These are phyloP conservation scores for Myxozyma melibiosi DNA, from an alignment of 805 yeast genomes.

Conservation along the genomic window DNA sequence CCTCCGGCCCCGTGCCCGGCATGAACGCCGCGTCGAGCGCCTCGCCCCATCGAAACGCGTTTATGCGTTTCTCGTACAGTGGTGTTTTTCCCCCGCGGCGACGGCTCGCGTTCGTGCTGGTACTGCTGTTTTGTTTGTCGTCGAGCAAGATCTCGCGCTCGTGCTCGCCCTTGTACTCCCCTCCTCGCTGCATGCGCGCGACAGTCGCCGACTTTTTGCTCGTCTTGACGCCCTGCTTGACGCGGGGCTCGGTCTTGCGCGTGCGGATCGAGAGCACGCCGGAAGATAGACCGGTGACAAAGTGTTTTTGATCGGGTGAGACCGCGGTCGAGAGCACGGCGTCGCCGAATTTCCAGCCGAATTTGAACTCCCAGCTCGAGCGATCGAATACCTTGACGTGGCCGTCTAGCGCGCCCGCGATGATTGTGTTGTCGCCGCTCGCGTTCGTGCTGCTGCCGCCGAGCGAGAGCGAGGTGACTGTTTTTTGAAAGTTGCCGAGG, in stretches of 20 bases:
- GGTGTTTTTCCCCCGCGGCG: constrained; percentile 51
- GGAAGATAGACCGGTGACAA: constrained; percentile 88
- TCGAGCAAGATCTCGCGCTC: constrained; percentile 60
- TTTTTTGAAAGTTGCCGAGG: constrained; percentile 85
- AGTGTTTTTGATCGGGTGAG: constrained; percentile 75
- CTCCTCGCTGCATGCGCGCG: constrained; percentile 83
- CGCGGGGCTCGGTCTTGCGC: constrained; percentile 67
- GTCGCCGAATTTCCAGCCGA: constrained; percentile 97
- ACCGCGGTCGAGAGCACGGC: constrained; percentile 83
- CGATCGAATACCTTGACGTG: constrained; percentile 94
- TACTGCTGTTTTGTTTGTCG: constrained; percentile 50
- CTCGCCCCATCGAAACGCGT: constrained; percentile 88
- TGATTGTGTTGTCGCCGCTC: constrained; percentile 60
- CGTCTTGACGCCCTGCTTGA: constrained; percentile 51
- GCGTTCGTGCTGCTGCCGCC: constrained; percentile 24
- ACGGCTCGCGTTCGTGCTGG: constrained; percentile 39
- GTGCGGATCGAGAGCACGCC: constrained; percentile 90
- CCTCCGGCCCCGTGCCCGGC: constrained; percentile 76
- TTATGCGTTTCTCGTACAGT: constrained; percentile 79
- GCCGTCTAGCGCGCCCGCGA: constrained; percentile 96
- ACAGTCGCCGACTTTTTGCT: constrained; percentile 55
- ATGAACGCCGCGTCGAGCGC: constrained; percentile 86
- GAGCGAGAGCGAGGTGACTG: constrained; percentile 51
- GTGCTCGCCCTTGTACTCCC: constrained; percentile 86
- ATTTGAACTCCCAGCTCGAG: constrained; percentile 74